phyloP scores from a whole-genome alignment of 331 rosid species.

The Quercus lobata region DNA sequence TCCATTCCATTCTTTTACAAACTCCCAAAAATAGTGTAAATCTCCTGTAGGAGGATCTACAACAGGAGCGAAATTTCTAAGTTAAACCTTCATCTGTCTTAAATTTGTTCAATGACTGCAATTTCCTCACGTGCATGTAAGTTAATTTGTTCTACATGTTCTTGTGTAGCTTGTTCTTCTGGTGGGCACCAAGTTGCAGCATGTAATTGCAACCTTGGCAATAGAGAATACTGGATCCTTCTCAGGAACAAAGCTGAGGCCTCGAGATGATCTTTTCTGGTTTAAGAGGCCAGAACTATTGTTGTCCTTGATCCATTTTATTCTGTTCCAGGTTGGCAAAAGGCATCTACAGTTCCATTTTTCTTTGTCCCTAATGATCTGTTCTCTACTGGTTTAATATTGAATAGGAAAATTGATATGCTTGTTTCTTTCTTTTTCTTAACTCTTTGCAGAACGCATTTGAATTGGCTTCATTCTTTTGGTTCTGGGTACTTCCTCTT shows the following conservation, averaged over 20 bases:
- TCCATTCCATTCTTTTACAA: too few species aligned
- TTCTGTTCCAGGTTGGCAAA: conserved; percentile 80
- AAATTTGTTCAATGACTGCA: not conserved
- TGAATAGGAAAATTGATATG: not conserved
- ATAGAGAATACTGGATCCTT: conserved; percentile 70
- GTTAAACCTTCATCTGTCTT: conserved; percentile 4
- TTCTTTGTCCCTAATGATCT: not conserved
- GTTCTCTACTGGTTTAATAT: not conserved
- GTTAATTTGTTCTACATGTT: conserved; percentile 13
- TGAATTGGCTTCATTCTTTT: conserved; percentile 96
- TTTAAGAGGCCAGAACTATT: conserved; percentile 90
- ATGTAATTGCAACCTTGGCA: conserved; percentile 87
- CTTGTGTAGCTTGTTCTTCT: conserved; percentile 76
- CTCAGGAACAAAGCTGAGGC: conserved; percentile 67
- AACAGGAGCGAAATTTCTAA: not conserved
- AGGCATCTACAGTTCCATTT: conserved; percentile 10
- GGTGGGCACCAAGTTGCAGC: conserved; percentile 91
- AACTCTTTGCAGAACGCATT: conserved; percentile 74
- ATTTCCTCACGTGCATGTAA: not conserved
- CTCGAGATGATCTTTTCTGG: conserved; percentile 98
- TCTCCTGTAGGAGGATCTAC: not conserved
- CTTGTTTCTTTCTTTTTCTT: conserved; percentile 3
- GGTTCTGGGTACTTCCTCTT: conserved; percentile 87
- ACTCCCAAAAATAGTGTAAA: not conserved
- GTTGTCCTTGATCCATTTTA: conserved; percentile 83